phyloP scores from a whole-genome alignment of 2,329 filamentous ascomycete species.

The Exophiala sp. region DNA sequence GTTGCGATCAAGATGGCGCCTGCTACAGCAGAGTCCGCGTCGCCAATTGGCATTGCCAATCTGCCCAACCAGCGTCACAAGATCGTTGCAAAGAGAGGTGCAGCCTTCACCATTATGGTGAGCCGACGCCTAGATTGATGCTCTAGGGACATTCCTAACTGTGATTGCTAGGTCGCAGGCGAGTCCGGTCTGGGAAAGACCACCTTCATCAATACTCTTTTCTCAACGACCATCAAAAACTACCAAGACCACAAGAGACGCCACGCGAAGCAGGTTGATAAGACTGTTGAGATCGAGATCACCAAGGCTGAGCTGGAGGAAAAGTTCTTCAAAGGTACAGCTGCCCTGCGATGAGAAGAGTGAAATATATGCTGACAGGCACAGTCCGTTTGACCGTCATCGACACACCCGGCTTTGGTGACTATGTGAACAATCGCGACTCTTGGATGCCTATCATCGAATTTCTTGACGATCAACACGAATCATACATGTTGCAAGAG shows the following conservation, averaged over 20 bases:
- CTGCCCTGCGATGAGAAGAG: not conserved
- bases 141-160: slow-evolving; percentile 10
- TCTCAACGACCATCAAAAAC: slow-evolving; percentile 99
- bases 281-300: slow-evolving; percentile 99
- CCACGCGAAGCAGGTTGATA: slow-evolving; percentile 98
- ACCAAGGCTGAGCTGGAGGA: slow-evolving; percentile 99
- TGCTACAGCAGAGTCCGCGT: slow-evolving; percentile 51
- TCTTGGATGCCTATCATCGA: slow-evolving; percentile 99
- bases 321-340: slow-evolving; percentile 99
- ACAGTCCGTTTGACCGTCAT: slow-evolving; percentile 96
- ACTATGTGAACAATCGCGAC: slow-evolving; percentile 99
- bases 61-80: slow-evolving; percentile 67
- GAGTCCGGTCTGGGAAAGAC: slow-evolving; percentile 99
- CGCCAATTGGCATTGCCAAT: slow-evolving; percentile 69
- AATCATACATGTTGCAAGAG: slow-evolving; percentile 99
- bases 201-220: slow-evolving; percentile 99
- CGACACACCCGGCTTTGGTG: slow-evolving; percentile 96
- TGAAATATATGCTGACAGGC: slow-evolving; percentile 10
- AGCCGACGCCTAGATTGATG: slow-evolving; percentile 28
- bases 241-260: slow-evolving; percentile 99
- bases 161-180: slow-evolving; percentile 71
- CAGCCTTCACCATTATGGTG: slow-evolving; percentile 99
- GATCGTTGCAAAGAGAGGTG: slow-evolving; percentile 77
- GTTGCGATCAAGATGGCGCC: slow-evolving; percentile 45
- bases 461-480: slow-evolving; percentile 99